Conservation (phyloP, 2,329 filamentous ascomycete genomes). For the Blastomyces silverae region DNA sequence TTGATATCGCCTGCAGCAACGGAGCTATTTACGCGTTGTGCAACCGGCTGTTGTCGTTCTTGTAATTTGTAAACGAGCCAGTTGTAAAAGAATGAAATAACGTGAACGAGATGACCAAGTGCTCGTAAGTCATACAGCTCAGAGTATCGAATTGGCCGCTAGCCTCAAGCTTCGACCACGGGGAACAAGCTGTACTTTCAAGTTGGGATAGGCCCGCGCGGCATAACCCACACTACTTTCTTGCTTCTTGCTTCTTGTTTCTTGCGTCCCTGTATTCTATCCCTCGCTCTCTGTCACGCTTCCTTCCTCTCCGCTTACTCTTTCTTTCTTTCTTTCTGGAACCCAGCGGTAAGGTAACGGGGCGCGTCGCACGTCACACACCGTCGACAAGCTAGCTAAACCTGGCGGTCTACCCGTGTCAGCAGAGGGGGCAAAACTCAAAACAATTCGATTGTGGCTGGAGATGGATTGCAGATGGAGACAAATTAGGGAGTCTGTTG, state of each 20-base stretch:
- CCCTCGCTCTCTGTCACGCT: background rate
- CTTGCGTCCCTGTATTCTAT: background rate
- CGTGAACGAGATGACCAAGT: background rate
- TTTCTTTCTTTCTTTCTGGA: background rate
- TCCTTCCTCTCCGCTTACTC: no score
- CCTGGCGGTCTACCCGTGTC: background rate
- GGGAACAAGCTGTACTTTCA: background rate
- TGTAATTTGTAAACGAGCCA: conserved; percentile 10
- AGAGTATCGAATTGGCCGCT: background rate
- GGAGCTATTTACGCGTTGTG: conserved; percentile 14
- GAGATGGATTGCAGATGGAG: background rate
- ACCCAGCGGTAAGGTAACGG: conserved; percentile 1
- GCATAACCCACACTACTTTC: background rate
- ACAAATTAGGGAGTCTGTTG: background rate
- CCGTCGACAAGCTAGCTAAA: conserved; percentile 2
- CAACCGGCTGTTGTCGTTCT: conserved; percentile 2
- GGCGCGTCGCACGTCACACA: background rate
- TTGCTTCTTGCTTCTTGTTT: background rate
- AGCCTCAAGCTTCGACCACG: background rate
- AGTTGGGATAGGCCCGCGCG: conserved; percentile 1
- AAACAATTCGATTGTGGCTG: background rate
- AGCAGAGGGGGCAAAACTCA: background rate
- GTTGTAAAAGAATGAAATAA: background rate
- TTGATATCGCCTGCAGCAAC: conserved; percentile 12
- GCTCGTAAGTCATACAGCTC: background rate